phyloP scores from a whole-genome alignment of 352 stramenopile genomes.

The Phytophthora fragariaefolia region DNA sequence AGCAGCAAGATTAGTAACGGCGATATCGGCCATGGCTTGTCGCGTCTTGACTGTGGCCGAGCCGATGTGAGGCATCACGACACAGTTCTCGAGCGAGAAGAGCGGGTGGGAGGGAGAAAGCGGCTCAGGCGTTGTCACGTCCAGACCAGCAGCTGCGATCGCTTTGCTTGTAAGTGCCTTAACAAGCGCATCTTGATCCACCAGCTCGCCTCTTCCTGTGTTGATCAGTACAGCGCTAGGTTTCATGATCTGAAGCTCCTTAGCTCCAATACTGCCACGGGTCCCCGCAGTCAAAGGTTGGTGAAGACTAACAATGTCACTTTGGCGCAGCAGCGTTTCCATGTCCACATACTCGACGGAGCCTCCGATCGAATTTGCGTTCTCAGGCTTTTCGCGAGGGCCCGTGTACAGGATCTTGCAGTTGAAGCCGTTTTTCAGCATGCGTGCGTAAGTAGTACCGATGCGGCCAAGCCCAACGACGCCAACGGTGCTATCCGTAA shows the following conservation, averaged over 20 bases:
- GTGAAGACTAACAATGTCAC: slow-evolving; percentile 91
- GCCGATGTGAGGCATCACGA: slow-evolving; percentile 61
- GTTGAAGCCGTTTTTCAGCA: slow-evolving; percentile 83
- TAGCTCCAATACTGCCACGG: slow-evolving; percentile 70
- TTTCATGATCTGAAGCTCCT: slow-evolving; percentile 86
- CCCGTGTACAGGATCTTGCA: slow-evolving; percentile 87
- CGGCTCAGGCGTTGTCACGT: slow-evolving; percentile 93
- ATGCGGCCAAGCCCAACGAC: slow-evolving; percentile 90
- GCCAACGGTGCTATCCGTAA: slow-evolving; percentile 74
- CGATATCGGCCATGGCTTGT: slow-evolving; percentile 80
- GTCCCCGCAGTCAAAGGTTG: slow-evolving; percentile 82
- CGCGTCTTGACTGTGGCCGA: slow-evolving; percentile 75
- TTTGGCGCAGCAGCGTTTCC: slow-evolving; percentile 72
- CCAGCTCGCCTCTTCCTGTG: slow-evolving; percentile 90
- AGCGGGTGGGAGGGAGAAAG: slow-evolving; percentile 80
- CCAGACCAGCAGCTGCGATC: slow-evolving; percentile 74
- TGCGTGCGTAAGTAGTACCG: slow-evolving; percentile 80
- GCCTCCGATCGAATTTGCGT: slow-evolving; percentile 38
- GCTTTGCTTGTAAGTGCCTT: slow-evolving; percentile 45
- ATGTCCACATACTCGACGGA: slow-evolving; percentile 78
- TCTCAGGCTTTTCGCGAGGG: slow-evolving; percentile 63
- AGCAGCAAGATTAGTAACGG: slow-evolving; percentile 64
- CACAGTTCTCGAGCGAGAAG: slow-evolving; percentile 69
- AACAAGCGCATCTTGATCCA: slow-evolving; percentile 86
- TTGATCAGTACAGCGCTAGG: slow-evolving; percentile 91